Conservation (phyloP, 1,284 basidiomycete species). For the Athelia sp. region DNA sequence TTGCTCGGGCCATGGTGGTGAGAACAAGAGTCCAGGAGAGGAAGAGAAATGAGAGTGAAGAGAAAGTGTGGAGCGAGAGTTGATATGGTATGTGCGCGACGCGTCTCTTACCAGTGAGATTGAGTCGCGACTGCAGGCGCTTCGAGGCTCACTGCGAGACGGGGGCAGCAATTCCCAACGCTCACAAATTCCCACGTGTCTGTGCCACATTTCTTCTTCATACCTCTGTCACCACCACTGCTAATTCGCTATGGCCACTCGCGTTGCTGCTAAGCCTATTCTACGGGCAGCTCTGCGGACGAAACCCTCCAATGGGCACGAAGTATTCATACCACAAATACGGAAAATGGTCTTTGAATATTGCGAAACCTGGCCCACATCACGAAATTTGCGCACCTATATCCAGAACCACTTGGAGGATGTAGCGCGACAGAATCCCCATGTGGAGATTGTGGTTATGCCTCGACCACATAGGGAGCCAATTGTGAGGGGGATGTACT, state of each 20-base stretch:
- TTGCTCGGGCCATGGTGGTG: conserved; percentile 63
- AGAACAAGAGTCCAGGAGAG: conserved; percentile 4
- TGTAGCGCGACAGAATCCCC: conserved; percentile 66
- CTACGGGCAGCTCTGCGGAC: conserved; percentile 60
- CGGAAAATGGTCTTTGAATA: conserved; percentile 82
- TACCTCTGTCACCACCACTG: background rate
- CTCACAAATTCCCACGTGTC: background rate
- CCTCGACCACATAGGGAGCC: conserved; percentile 71
- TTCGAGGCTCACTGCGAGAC: background rate
- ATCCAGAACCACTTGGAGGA: conserved; percentile 56
- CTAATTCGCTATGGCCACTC: conserved; percentile 31
- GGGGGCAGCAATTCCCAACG: background rate
- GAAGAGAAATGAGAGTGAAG: background rate
- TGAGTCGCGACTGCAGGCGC: background rate
- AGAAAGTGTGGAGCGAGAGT: conserved; percentile 5
- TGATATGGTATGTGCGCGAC: conserved; percentile 7
- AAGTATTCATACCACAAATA: conserved; percentile 66
- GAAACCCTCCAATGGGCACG: conserved; percentile 64
- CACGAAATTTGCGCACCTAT: conserved; percentile 63
- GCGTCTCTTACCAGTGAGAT: background rate
- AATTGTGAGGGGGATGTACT: conserved; percentile 72
- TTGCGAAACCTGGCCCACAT: conserved; percentile 77
- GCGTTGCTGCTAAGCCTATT: conserved; percentile 27
- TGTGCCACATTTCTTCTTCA: background rate
- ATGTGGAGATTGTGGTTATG: conserved; percentile 76